phyloP scores from a whole-genome alignment of 306 rosid genomes.

The Prunus kanzakura region DNA sequence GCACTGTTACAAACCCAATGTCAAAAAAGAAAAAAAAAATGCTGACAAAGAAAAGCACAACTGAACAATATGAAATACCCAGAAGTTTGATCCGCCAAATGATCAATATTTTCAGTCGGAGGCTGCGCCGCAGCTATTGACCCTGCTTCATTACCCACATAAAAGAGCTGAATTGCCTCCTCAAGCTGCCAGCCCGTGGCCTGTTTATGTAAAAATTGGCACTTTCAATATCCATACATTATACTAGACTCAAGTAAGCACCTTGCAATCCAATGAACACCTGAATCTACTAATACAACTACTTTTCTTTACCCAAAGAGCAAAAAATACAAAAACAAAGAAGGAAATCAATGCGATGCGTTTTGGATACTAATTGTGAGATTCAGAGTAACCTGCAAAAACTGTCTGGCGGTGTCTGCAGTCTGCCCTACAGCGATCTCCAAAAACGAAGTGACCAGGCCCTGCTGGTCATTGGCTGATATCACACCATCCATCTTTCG shows the following conservation, averaged over 20 bases:
- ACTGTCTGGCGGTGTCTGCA: slow-evolving; percentile 47
- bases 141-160: slow-evolving; percentile 69
- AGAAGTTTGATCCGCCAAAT: slow-evolving; percentile 39
- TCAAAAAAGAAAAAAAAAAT: background rate
- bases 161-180: slow-evolving; percentile 90
- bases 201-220: slow-evolving; percentile 38
- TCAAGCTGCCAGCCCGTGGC: slow-evolving; percentile 97
- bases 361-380: background rate
- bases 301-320: background rate
- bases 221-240: slow-evolving; percentile 10
- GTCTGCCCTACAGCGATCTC: slow-evolving; percentile 59
- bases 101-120: slow-evolving; percentile 40
- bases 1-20: slow-evolving; percentile 42
- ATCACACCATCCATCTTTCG: slow-evolving; percentile 32
- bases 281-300: background rate
- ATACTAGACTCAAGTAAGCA: background rate
- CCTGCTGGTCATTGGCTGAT: slow-evolving; percentile 44
- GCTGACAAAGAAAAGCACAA: background rate
- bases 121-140: slow-evolving; percentile 29
- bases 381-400: slow-evolving; percentile 36
- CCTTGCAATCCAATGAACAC: background rate
- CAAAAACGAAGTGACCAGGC: slow-evolving; percentile 41
- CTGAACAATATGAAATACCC: slow-evolving; percentile 24
- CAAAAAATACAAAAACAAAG: background rate
- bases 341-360: slow-evolving; percentile 11